These are phyloP conservation scores for Leucaena leucocephala DNA, from an alignment of 306 rosid species.

Conservation along the genomic window DNA sequence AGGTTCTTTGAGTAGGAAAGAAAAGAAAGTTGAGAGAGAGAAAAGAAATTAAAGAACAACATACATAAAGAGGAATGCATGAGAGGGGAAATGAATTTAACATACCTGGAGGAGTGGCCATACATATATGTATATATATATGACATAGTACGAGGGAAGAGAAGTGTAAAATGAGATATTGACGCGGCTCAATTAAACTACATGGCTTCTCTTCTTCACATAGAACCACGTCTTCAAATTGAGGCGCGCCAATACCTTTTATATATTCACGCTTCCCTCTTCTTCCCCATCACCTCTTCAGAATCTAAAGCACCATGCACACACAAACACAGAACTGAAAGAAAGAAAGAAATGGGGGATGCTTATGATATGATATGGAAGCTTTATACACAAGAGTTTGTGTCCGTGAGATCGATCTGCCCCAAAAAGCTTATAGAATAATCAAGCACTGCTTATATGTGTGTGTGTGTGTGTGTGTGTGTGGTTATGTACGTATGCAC, in stretches of 20 bases:
- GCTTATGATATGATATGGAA: too few relatives aligned
- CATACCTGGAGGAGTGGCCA: slow-evolving; percentile 28
- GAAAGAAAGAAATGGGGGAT: too few relatives aligned
- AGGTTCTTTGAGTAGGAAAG: neutral
- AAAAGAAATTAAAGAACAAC: neutral
- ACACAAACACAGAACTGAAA: neutral
- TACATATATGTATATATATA: neutral
- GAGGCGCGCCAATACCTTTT: slow-evolving; percentile 80
- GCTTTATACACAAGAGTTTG: neutral
- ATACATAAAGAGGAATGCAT: neutral
- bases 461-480: neutral
- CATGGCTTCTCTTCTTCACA: slow-evolving; percentile 39
- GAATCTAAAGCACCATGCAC: neutral
- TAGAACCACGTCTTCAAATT: slow-evolving; percentile 63
- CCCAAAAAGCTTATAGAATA: neutral
- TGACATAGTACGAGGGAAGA: slow-evolving; percentile 10
- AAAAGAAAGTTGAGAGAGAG: neutral
- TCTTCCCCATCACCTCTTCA: neutral
- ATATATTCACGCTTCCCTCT: slow-evolving; percentile 24
- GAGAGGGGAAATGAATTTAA: neutral
- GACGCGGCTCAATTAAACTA: slow-evolving; percentile 94
- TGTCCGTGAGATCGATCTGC: slow-evolving; percentile 25
- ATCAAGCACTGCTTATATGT: neutral
- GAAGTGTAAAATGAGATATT: slow-evolving; percentile 69
- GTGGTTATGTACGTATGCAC: slow-evolving; percentile 28